Conservation (phyloP, 768 basidiomycete species). For the Myochromella boudieri region DNA sequence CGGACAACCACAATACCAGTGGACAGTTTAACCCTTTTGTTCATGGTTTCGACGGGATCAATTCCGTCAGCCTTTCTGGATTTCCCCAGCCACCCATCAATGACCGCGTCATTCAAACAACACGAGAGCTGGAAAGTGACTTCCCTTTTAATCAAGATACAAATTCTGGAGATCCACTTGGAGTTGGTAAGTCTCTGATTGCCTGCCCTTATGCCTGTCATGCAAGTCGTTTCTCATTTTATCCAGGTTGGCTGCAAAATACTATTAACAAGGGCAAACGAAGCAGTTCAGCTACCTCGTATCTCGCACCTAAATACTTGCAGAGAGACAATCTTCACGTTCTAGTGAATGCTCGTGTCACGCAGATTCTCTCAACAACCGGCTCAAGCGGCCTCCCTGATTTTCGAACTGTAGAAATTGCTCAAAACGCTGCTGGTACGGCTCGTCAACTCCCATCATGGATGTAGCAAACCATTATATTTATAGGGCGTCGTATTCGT, state of each 20-base stretch:
- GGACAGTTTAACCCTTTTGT: conserved; percentile 28
- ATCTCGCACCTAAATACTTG: conserved; percentile 20
- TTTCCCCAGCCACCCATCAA: conserved; percentile 25
- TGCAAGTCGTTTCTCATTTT: conserved; percentile 9
- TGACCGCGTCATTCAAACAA: conserved; percentile 30
- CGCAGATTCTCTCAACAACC: conserved; percentile 18
- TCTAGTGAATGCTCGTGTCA: conserved; percentile 22
- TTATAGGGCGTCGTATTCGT: not conserved
- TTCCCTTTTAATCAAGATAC: conserved; percentile 42
- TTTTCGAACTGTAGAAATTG: not conserved
- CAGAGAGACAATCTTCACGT: conserved; percentile 27
- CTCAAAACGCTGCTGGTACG: not conserved
- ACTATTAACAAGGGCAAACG: conserved; percentile 15
- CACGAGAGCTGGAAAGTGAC: conserved; percentile 29
- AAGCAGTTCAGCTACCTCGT: conserved; percentile 21
- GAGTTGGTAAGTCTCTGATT: conserved; percentile 34
- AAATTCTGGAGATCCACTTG: conserved; percentile 41
- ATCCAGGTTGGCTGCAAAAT: conserved; percentile 15
- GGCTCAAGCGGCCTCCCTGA: conserved; percentile 1
- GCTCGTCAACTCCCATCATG: not conserved
- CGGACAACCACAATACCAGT: conserved; percentile 27
- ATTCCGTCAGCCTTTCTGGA: conserved; percentile 25
- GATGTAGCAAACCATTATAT: not conserved
- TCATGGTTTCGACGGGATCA: conserved; percentile 14
- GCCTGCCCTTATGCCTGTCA: not conserved